Percentiles rank a stretch among this genome's conserved stretches.
phyloP scores from a whole-genome alignment of 2,329 filamentous ascomycete species.

The Colletotrichum noveboracense region DNA sequence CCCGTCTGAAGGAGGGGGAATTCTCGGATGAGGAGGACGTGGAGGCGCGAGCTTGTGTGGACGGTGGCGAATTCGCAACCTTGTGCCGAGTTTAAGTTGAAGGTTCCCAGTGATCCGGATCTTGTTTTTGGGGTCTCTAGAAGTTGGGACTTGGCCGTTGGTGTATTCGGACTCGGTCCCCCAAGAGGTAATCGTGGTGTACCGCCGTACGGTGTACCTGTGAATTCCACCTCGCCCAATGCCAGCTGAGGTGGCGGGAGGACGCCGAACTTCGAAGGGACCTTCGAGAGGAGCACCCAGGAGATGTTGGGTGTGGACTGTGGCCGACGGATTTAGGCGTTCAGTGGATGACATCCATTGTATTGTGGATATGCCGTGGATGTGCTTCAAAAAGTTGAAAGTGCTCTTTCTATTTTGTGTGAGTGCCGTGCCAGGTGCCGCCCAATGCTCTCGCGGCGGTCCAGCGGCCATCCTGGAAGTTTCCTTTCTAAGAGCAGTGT shows the following conservation, averaged over 20 bases:
- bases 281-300: not conserved
- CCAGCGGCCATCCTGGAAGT: not conserved
- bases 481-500: not conserved
- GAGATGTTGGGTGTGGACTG: not conserved
- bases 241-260: not conserved
- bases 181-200: not conserved
- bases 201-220: not conserved
- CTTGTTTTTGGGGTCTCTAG: not conserved
- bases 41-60: not conserved
- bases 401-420: not conserved
- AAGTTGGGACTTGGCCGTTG: not conserved
- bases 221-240: not conserved
- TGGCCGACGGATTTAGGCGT: not conserved
- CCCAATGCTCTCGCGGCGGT: not conserved
- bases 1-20: not conserved
- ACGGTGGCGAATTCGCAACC: not conserved
- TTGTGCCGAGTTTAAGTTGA: not conserved
- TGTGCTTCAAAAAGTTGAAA: not conserved
- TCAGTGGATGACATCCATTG: not conserved
- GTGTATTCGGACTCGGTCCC: not conserved
- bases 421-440: not conserved
- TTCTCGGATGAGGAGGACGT: not conserved
- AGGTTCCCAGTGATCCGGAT: slow-evolving; percentile 12
- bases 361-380: not conserved
- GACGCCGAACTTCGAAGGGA: not conserved